These are phyloP conservation scores for Collybia mongolica DNA, from an alignment of 768 basidiomycete species.

Conservation along the genomic window DNA sequence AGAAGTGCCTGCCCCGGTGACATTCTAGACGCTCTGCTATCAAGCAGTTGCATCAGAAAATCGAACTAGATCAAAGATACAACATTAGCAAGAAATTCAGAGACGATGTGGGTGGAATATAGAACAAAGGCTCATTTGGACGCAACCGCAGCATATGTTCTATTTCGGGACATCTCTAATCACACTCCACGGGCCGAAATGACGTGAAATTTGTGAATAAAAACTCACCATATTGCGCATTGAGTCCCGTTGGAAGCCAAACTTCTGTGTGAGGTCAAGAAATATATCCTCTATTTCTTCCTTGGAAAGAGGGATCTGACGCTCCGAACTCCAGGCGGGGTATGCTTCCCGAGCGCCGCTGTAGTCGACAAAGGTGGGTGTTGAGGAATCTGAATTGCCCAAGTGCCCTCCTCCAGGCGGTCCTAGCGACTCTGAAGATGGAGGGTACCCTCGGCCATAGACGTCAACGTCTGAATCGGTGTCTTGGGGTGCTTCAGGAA, in stretches of 20 bases:
- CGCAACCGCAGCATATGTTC: neutral
- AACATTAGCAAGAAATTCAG: conserved; percentile 6
- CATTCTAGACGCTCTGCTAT: conserved; percentile 97
- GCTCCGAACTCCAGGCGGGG: conserved; percentile 91
- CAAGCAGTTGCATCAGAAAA: conserved; percentile 95
- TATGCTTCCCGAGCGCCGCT: conserved; percentile 75
- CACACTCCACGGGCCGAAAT: neutral
- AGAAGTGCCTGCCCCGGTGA: conserved; percentile 92
- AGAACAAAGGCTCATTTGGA: neutral
- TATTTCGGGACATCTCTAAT: too few species aligned
- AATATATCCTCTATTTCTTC: conserved; percentile 99
- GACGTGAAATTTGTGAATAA: neutral
- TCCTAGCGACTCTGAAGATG: conserved; percentile 76
- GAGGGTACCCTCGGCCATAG: conserved; percentile 67
- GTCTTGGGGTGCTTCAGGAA: conserved; percentile 64
- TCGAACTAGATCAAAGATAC: conserved; percentile 64
- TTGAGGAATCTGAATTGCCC: conserved; percentile 67
- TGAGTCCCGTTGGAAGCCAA: conserved; percentile 94
- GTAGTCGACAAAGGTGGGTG: conserved; percentile 72
- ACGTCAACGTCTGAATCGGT: conserved; percentile 81
- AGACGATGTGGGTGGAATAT: neutral
- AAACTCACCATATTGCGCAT: conserved; percentile 88
- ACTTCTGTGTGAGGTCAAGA: conserved; percentile 96
- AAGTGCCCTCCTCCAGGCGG: conserved; percentile 45
- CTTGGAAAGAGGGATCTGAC: conserved; percentile 95